phyloP scores from a whole-genome alignment of 208 protist genomes.

The Angomonas ambiguus region DNA sequence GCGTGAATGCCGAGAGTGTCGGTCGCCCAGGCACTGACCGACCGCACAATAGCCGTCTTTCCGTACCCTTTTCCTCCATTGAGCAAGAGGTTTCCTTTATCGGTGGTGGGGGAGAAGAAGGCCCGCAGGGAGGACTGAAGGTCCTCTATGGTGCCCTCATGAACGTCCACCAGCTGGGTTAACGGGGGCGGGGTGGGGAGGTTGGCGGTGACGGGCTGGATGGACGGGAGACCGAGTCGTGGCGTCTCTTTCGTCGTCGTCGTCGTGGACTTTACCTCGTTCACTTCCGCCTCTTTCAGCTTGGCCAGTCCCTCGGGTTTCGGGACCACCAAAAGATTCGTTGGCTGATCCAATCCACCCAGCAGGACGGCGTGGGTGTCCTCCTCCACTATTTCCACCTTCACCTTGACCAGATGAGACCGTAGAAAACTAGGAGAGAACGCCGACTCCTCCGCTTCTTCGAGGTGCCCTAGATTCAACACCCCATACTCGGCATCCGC shows the following conservation, averaged over 20 bases:
- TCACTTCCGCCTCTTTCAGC: not conserved
- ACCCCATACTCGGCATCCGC: constrained; percentile 39
- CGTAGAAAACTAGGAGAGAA: constrained; percentile 71
- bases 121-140: constrained; percentile 37
- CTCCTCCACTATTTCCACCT: constrained; percentile 26
- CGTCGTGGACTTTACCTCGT: constrained; percentile 10
- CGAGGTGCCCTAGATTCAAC: constrained; percentile 52
- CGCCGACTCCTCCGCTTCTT: constrained; percentile 39
- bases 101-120: constrained; percentile 22
- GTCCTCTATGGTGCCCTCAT: constrained; percentile 40
- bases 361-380: constrained; percentile 11
- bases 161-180: constrained; percentile 41
- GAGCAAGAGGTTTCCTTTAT: constrained; percentile 65
- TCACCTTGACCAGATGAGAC: constrained; percentile 27
- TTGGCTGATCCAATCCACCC: constrained; percentile 31
- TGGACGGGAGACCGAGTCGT: not conserved
- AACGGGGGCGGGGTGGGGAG: not conserved
- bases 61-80: constrained; percentile 82
- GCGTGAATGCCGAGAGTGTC: constrained; percentile 30
- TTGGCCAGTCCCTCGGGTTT: not conserved
- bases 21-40: constrained; percentile 16
- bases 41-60: constrained; percentile 60
- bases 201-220: not conserved
- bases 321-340: constrained; percentile 63
- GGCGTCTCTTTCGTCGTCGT: not conserved